Evolutionary conservation across 352 stramenopile species (phyloP).

Genomic region (Phytophthora hibernalis): DNA sequence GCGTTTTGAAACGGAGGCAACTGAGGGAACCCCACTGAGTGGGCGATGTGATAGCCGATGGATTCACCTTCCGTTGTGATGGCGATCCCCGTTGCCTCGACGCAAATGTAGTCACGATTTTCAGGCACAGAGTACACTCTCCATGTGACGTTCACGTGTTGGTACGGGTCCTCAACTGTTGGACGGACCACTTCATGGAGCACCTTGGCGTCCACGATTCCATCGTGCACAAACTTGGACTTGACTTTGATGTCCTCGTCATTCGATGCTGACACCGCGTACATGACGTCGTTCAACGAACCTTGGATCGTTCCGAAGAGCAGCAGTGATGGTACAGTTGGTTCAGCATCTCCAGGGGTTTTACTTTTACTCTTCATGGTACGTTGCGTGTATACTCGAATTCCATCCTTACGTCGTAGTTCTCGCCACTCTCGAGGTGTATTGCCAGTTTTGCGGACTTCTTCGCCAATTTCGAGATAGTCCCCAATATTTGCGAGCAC

Average conservation of each 20-base stretch:
- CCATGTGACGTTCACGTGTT: slow-evolving; percentile 54
- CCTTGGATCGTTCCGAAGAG: slow-evolving; percentile 35
- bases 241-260: slow-evolving; percentile 44
- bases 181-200: slow-evolving; percentile 23
- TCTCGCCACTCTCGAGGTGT: slow-evolving; percentile 40
- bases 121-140: slow-evolving; percentile 27
- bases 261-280: slow-evolving; percentile 37
- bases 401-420: slow-evolving; percentile 33
- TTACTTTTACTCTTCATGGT: slow-evolving; percentile 14
- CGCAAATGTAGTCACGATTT: slow-evolving; percentile 49
- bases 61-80: slow-evolving; percentile 27
- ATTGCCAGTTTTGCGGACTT: slow-evolving; percentile 37
- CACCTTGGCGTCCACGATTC: slow-evolving; percentile 36
- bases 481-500: slow-evolving; percentile 46
- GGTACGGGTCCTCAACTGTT: slow-evolving; percentile 38
- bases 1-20: slow-evolving; percentile 33
- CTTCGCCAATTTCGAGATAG: slow-evolving; percentile 42
- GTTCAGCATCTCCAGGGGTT: not conserved
- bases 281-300: slow-evolving; percentile 54
- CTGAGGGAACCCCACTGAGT: slow-evolving; percentile 57
- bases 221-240: slow-evolving; percentile 50
- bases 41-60: slow-evolving; percentile 56
- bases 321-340: slow-evolving; percentile 29
- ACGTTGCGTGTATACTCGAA: slow-evolving; percentile 37
- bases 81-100: slow-evolving; percentile 44